Evolutionary conservation across 306 rosid species (phyloP), one percentile per base, ranked within the genome.

Genomic region (Quercus parvula): DNA sequence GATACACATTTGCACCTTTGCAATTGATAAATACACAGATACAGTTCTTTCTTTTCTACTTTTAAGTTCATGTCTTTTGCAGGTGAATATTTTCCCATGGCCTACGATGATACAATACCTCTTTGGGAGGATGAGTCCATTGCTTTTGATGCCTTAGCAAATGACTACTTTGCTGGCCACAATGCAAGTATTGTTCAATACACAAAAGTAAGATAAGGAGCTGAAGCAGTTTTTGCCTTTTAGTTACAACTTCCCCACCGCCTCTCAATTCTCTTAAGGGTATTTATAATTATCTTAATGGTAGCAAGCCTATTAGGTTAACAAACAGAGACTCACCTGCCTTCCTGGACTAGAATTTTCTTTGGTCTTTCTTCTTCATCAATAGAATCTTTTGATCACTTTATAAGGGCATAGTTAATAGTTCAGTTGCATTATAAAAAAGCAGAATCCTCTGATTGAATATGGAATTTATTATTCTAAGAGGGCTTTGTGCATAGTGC

Each of bases 51-150:
- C 54, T 49, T 49, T 49, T 2, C 54, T 49, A 49, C 17, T 49
- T 2, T 12, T 49, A 13, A 49, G 54, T 3, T 49, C 54, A 12
- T 49, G 54, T 49, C 17, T 49, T 12, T 49, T 85, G 19, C 87
- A 94, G 98, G 83, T 57, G 92, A 94, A 64, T 94, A 94, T 85
- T 91, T 94, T 81, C 98, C 97, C 27, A 89, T 70, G 58, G 98
- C 97, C 38, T 82, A 64, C 59, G 79, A 85, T 76, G 97, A 94
- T 86, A 75, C 81, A 56, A 28, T 90, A 73, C 86, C 85, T 28
- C 85, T 90, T 31, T 90, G 97, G 98, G 98, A 94, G 89, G 95
- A 86, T 57, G 87, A 94, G 80, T 94, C 98, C 20, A 85, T 89
- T 71, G 94, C 91, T 77, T 73, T 90, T 78, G 88, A 91, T 84